Conservation (phyloP, 2,329 filamentous ascomycete species). For the Tolypocladium inflatum region DNA sequence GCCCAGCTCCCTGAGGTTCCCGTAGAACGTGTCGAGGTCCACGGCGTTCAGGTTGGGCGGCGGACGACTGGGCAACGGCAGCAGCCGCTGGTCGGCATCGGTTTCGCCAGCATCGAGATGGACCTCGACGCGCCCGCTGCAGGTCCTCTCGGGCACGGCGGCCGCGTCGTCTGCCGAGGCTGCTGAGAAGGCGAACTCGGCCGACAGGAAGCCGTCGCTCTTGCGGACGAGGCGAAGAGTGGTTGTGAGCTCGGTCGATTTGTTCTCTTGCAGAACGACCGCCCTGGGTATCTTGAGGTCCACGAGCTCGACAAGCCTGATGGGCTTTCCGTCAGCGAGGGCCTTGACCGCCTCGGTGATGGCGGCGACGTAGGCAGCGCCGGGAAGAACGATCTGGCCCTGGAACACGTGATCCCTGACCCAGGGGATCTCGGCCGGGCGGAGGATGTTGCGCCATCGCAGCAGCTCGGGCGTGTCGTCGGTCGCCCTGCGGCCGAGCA, state of each 20-base stretch:
- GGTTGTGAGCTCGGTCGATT: not conserved
- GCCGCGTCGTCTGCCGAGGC: not conserved
- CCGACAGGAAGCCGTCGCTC: not conserved
- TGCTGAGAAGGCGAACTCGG: not conserved
- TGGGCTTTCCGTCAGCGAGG: not conserved
- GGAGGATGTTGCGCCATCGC: constrained; percentile 36
- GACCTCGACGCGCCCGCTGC: not conserved
- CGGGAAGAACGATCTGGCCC: constrained; percentile 35
- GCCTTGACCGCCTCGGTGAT: constrained; percentile 28
- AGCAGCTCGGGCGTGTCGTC: constrained; percentile 16
- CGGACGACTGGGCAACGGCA: not conserved
- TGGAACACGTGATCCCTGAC: constrained; percentile 47
- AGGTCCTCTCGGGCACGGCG: not conserved
- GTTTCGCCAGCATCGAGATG: not conserved
- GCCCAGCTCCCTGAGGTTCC: not conserved
- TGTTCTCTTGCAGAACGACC: not conserved
- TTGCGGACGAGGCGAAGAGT: not conserved
- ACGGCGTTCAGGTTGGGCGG: not conserved
- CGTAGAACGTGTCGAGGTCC: not conserved
- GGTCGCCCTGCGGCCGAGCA: constrained; percentile 26
- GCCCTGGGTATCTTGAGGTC: not conserved
- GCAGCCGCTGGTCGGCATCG: not conserved
- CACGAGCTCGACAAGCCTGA: not conserved
- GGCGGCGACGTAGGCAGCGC: constrained; percentile 31
- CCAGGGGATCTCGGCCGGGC: constrained; percentile 41